Evolutionary conservation across 2,329 filamentous ascomycete species (phyloP).

Genomic region (Bipolaris victoriae): DNA sequence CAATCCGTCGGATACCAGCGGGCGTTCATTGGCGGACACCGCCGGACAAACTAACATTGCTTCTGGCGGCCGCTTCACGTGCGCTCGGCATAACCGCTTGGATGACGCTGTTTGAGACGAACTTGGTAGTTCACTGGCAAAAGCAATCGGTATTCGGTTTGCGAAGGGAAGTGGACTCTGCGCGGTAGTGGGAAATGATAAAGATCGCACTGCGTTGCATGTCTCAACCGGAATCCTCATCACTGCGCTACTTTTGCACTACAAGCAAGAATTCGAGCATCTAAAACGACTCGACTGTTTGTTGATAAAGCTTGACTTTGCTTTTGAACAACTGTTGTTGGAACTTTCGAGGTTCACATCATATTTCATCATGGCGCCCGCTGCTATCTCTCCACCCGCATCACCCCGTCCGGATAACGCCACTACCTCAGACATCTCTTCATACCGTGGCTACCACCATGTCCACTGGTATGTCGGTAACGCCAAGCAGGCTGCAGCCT

Average conservation of each 20-base stretch:
- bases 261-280: not conserved
- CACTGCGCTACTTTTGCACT: not conserved
- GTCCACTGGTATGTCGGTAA: slow-evolving; percentile 97
- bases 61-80: slow-evolving; percentile 29
- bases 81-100: slow-evolving; percentile 36
- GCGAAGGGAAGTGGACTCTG: slow-evolving; percentile 27
- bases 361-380: slow-evolving; percentile 36
- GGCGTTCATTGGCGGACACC: slow-evolving; percentile 27
- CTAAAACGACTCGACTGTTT: not conserved
- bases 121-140: slow-evolving; percentile 21
- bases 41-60: slow-evolving; percentile 21
- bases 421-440: slow-evolving; percentile 44
- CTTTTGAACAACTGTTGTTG: not conserved
- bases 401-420: slow-evolving; percentile 37
- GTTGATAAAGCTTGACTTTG: not conserved
- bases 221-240: not conserved
- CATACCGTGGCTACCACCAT: slow-evolving; percentile 87
- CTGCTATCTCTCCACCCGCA: slow-evolving; percentile 52
- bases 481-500: slow-evolving; percentile 90
- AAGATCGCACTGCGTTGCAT: slow-evolving; percentile 15
- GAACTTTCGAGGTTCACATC: not conserved
- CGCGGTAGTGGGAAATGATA: slow-evolving; percentile 21
- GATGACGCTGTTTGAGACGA: slow-evolving; percentile 28
- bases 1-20: slow-evolving; percentile 27
- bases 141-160: slow-evolving; percentile 31